Conservation (phyloP, 768 basidiomycete species). For the Asterophora parasitica region DNA sequence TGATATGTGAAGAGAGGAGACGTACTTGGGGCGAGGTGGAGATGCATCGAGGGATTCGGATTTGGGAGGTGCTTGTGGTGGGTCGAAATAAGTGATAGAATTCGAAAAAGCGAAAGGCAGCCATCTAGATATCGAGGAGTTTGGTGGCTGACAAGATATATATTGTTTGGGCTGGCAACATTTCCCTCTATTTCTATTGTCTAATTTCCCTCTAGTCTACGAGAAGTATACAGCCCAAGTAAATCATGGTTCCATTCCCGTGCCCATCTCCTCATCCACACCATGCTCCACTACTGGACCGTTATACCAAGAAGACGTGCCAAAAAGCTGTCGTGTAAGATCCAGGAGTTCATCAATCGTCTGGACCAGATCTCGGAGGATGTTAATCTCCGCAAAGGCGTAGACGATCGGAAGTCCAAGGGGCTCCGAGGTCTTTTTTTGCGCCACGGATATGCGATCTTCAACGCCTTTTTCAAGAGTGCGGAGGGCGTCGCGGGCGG, state of each 20-base stretch:
- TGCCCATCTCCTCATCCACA: background rate
- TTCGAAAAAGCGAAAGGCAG: too few species aligned
- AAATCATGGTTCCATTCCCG: background rate
- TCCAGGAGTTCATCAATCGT: slow-evolving; percentile 38
- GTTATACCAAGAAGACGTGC: slow-evolving; percentile 40
- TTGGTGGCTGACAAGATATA: background rate
- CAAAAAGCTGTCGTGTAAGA: slow-evolving; percentile 38
- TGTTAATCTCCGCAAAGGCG: slow-evolving; percentile 39
- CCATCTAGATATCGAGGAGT: too few species aligned
- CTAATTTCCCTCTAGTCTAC: too few species aligned
- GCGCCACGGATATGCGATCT: slow-evolving; percentile 23
- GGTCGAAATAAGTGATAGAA: too few species aligned
- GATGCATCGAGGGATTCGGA: background rate
- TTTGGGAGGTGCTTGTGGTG: too few species aligned
- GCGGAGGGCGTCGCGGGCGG: slow-evolving; percentile 34
- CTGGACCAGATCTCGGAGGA: slow-evolving; percentile 36
- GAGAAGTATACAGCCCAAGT: too few species aligned
- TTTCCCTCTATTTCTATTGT: too few species aligned
- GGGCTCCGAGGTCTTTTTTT: slow-evolving; percentile 20
- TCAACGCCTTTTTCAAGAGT: slow-evolving; percentile 30
- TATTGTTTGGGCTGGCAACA: background rate
- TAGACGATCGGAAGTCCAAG: slow-evolving; percentile 36
- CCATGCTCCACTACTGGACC: background rate
- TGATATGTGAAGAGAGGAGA: background rate
- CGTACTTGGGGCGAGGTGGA: slow-evolving; percentile 4